These are phyloP conservation scores for Trichoderma virens DNA, from an alignment of 495 filamentous ascomycete genomes.

Conservation along the genomic window DNA sequence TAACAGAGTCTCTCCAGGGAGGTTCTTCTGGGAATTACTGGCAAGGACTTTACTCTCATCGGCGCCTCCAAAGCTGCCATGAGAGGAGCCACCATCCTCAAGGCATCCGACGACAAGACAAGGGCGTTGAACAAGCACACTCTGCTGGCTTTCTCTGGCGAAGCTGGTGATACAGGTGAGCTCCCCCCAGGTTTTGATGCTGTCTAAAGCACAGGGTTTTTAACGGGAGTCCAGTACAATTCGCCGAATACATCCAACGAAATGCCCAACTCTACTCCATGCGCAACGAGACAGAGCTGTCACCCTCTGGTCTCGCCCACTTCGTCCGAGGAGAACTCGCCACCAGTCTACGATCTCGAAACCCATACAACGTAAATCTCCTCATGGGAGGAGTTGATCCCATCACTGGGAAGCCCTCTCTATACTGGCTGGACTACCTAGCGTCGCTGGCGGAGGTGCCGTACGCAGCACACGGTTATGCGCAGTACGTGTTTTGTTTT, in stretches of 20 bases:
- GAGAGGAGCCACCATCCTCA: slow-evolving; percentile 93
- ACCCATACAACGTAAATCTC: slow-evolving; percentile 93
- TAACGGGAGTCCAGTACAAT: slow-evolving; percentile 63
- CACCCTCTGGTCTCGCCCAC: slow-evolving; percentile 76
- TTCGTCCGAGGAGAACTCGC: slow-evolving; percentile 93
- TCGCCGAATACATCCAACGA: slow-evolving; percentile 97
- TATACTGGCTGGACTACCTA: slow-evolving; percentile 98
- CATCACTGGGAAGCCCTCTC: slow-evolving; percentile 73
- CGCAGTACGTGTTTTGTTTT: slow-evolving; percentile 57
- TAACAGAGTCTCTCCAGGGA: slow-evolving; percentile 53
- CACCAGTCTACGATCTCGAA: slow-evolving; percentile 77
- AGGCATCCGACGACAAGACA: slow-evolving; percentile 95
- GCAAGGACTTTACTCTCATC: slow-evolving; percentile 97
- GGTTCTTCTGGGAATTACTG: slow-evolving; percentile 94
- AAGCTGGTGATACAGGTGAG: slow-evolving; percentile 92
- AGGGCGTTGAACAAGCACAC: slow-evolving; percentile 82
- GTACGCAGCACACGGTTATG: slow-evolving; percentile 96
- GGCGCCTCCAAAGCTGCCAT: slow-evolving; percentile 96
- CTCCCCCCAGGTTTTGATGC: background rate
- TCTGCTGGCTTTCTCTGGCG: slow-evolving; percentile 92
- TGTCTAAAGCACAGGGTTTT: slow-evolving; percentile 24
- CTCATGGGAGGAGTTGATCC: slow-evolving; percentile 87
- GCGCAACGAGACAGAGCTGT: slow-evolving; percentile 89
- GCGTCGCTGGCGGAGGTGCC: slow-evolving; percentile 79
- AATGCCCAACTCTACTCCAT: slow-evolving; percentile 97